Percentiles rank a stretch among this genome's conserved stretches.
Evolutionary conservation across 352 stramenopile genomes (phyloP).

Genomic region (Elongisporangium anandrum): DNA sequence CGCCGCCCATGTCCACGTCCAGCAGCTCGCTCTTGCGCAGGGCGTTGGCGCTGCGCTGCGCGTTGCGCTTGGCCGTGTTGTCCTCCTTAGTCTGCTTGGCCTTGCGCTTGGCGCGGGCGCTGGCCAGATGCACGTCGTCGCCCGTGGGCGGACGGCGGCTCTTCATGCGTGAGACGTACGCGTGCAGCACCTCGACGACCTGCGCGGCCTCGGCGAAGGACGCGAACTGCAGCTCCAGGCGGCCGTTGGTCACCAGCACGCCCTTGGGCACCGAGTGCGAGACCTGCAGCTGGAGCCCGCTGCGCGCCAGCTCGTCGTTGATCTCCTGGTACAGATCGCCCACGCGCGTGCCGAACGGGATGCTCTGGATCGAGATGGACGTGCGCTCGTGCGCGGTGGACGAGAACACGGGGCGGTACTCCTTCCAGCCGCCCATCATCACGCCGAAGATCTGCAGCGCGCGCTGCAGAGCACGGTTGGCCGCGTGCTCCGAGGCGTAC

Average conservation of each 20-base stretch:
- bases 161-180: conserved; percentile 50
- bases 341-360: conserved; percentile 72
- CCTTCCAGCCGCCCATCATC: conserved; percentile 82
- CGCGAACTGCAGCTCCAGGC: conserved; percentile 66
- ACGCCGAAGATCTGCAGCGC: conserved; percentile 86
- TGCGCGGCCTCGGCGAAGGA: conserved; percentile 73
- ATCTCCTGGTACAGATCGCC: conserved; percentile 54
- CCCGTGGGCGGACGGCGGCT: conserved; percentile 35
- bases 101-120: conserved; percentile 32
- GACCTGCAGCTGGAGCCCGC: conserved; percentile 54
- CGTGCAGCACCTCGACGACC: conserved; percentile 58
- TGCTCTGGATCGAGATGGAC: conserved; percentile 66
- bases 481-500: conserved; percentile 43
- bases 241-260: conserved; percentile 70
- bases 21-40: neutral
- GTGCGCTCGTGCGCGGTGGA: conserved; percentile 38
- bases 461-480: conserved; percentile 60
- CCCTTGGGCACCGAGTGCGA: conserved; percentile 47
- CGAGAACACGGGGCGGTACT: conserved; percentile 79
- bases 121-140: conserved; percentile 37
- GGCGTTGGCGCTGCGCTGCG: neutral
- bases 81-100: conserved; percentile 25
- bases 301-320: conserved; percentile 33
- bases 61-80: conserved; percentile 4
- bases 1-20: neutral